phyloP scores from a whole-genome alignment of 2,329 filamentous ascomycete genomes.

The Cercospora sojina region DNA sequence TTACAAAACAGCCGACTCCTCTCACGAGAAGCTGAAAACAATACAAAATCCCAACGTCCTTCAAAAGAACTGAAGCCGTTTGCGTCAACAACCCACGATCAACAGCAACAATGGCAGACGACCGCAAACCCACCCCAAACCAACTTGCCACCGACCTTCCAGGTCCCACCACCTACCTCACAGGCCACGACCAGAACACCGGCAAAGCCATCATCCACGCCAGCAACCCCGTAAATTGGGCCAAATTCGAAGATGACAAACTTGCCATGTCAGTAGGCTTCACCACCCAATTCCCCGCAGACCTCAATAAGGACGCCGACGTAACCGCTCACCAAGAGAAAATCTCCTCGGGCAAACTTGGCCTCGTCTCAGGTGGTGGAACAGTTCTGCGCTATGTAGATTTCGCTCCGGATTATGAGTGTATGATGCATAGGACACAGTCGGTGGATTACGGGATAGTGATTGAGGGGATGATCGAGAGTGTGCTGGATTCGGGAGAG shows the following conservation, averaged over 20 bases:
- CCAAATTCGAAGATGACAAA: constrained; percentile 44
- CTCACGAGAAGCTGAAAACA: not conserved
- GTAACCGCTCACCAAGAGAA: constrained; percentile 48
- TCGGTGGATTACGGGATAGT: constrained; percentile 42
- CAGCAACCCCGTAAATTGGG: constrained; percentile 35
- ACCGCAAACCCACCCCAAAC: constrained; percentile 32
- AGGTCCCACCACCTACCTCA: constrained; percentile 38
- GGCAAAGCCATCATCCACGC: constrained; percentile 40
- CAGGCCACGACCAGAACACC: constrained; percentile 34
- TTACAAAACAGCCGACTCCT: not conserved
- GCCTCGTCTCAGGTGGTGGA: constrained; percentile 52
- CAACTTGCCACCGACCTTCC: constrained; percentile 35
- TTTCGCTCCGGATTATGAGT: constrained; percentile 37
- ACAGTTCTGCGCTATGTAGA: constrained; percentile 48
- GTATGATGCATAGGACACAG: constrained; percentile 42
- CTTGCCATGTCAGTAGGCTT: constrained; percentile 54
- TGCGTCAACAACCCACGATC: not conserved
- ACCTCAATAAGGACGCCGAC: constrained; percentile 50
- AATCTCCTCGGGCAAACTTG: constrained; percentile 46
- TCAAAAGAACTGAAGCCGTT: not conserved
- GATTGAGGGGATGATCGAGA: constrained; percentile 38
- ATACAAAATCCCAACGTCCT: not conserved
- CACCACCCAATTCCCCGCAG: constrained; percentile 52
- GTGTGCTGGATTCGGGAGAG: constrained; percentile 38
- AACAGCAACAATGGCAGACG: constrained; percentile 16